Conservation (phyloP, 768 basidiomycete species). For the Pisolithus albus region DNA sequence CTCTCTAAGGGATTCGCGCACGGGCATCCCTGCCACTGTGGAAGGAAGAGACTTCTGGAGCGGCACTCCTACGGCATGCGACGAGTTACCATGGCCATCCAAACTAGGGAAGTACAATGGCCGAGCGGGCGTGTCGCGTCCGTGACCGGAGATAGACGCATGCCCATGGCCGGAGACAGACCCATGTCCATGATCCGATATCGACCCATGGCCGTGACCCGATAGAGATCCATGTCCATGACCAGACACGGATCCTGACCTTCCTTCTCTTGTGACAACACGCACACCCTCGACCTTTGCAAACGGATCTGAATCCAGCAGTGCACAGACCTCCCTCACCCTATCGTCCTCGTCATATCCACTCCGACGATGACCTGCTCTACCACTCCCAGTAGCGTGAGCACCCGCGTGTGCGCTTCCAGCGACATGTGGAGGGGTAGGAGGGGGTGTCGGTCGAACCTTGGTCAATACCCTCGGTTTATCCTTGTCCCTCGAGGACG, state of each 20-base stretch:
- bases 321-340: conserved; percentile 10
- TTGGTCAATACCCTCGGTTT: conserved; percentile 26
- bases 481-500: background rate
- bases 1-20: background rate
- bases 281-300: conserved; percentile 48
- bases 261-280: conserved; percentile 26
- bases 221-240: background rate
- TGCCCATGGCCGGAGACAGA: conserved; percentile 4
- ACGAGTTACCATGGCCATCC: background rate
- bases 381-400: conserved; percentile 4
- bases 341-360: background rate
- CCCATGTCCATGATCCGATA: background rate
- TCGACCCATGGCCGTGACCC: background rate
- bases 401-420: conserved; percentile 4
- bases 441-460: conserved; percentile 29
- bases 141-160: conserved; percentile 2
- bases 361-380: background rate
- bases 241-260: background rate
- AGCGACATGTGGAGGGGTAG: conserved; percentile 11
- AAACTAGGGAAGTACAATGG: background rate
- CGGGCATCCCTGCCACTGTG: conserved; percentile 13
- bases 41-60: too few species aligned
- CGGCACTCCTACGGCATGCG: too few species aligned
- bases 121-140: background rate
- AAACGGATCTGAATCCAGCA: conserved; percentile 37